Evolutionary conservation across 306 rosid genomes (phyloP).

Genomic region (Comarum palustre): DNA sequence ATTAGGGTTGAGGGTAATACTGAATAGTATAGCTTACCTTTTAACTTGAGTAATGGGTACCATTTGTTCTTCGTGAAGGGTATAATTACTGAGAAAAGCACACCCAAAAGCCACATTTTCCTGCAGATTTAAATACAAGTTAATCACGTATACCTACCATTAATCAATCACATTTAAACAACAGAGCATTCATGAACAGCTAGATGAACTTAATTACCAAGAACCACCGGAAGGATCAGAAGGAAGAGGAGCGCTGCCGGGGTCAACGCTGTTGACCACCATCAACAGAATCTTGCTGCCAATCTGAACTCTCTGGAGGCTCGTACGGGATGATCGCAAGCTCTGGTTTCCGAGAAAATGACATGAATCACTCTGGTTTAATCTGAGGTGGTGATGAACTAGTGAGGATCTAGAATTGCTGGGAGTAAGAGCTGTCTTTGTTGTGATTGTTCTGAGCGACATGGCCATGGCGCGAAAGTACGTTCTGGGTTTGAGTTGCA

Average conservation of each 20-base stretch:
- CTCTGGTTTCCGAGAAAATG: conserved; percentile 1
- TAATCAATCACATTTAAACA: background rate
- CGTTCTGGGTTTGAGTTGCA: background rate
- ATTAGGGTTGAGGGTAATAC: background rate
- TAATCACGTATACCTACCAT: too few relatives aligned
- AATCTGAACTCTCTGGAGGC: background rate
- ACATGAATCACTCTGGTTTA: background rate
- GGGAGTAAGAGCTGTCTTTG: background rate
- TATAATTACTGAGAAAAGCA: conserved; percentile 36
- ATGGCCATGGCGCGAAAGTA: background rate
- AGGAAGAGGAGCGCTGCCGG: conserved; percentile 31
- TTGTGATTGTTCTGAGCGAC: background rate
- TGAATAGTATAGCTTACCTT: conserved; percentile 28
- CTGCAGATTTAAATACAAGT: conserved; percentile 29
- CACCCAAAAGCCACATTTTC: conserved; percentile 54
- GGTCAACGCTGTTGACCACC: conserved; percentile 28
- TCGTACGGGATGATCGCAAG: background rate
- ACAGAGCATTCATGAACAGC: background rate
- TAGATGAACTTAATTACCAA: conserved; percentile 29
- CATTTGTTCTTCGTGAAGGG: conserved; percentile 53
- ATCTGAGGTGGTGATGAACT: background rate
- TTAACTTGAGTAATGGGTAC: conserved; percentile 46
- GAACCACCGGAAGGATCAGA: conserved; percentile 27
- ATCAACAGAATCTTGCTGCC: conserved; percentile 8
- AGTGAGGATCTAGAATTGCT: background rate